Evolutionary conservation across 805 yeast species (phyloP).

Genomic region (Ogataea neopini): DNA sequence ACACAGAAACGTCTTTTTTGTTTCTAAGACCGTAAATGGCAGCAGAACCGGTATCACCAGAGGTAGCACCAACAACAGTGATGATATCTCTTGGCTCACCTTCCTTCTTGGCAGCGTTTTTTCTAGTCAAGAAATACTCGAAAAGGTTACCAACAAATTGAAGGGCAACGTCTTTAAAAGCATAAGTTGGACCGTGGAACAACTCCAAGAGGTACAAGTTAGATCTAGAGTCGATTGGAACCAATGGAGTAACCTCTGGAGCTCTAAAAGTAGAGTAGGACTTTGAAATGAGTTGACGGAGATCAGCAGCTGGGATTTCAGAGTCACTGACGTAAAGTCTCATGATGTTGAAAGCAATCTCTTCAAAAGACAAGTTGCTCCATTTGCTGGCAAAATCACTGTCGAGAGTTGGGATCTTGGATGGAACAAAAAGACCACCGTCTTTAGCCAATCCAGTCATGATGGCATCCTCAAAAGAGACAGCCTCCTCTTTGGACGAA

Average conservation of each 20-base stretch:
- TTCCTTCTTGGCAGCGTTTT: constrained; percentile 53
- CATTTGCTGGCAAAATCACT: constrained; percentile 60
- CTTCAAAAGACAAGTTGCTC: constrained; percentile 76
- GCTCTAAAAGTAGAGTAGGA: constrained; percentile 92
- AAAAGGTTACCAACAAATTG: constrained; percentile 97
- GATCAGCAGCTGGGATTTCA: constrained; percentile 74
- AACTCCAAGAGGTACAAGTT: constrained; percentile 80
- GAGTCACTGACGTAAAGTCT: constrained; percentile 68
- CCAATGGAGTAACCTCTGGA: constrained; percentile 85
- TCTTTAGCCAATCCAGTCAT: constrained; percentile 93
- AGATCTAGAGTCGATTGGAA: constrained; percentile 49
- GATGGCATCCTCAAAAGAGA: constrained; percentile 78
- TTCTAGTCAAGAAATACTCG: constrained; percentile 84
- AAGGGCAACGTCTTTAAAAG: constrained; percentile 97
- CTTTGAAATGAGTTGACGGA: constrained; percentile 57
- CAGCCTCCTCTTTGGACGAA: constrained; percentile 48
- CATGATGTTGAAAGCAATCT: constrained; percentile 84
- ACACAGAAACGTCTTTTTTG: constrained; percentile 96
- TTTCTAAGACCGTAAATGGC: constrained; percentile 98
- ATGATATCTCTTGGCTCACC: constrained; percentile 66
- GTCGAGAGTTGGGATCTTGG: constrained; percentile 67
- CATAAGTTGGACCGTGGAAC: constrained; percentile 99
- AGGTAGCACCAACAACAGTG: constrained; percentile 98
- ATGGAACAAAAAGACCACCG: constrained; percentile 94
- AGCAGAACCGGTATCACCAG: constrained; percentile 99